These are phyloP conservation scores for Porodaedalea pini DNA, from an alignment of 1,284 basidiomycete species.

Conservation along the genomic window DNA sequence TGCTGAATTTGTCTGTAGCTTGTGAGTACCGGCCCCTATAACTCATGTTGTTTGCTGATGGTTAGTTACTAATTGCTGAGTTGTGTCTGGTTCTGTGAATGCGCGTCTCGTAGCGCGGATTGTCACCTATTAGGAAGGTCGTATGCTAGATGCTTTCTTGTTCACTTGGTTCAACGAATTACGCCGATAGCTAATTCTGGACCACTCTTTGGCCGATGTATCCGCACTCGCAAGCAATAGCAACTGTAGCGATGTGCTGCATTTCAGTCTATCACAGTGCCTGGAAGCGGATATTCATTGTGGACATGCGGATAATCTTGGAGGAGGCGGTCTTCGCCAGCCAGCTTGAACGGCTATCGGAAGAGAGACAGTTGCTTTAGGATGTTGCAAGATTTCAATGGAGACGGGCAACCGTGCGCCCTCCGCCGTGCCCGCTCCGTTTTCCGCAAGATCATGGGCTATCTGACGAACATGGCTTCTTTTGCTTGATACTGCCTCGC, in stretches of 20 bases:
- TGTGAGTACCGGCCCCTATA: background rate
- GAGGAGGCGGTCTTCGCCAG: background rate
- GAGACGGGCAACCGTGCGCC: no score
- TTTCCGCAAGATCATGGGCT: background rate
- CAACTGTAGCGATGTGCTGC: background rate
- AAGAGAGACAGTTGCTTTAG: background rate
- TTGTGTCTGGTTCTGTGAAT: background rate
- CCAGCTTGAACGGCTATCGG: background rate
- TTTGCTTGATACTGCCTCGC: background rate
- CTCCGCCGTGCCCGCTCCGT: no score
- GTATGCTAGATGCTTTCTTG: background rate
- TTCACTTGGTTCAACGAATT: background rate
- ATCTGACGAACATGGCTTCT: background rate
- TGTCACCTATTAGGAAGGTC: background rate
- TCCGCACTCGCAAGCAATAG: background rate
- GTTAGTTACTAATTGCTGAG: background rate
- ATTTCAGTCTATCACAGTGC: background rate
- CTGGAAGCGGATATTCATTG: background rate
- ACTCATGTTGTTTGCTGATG: background rate
- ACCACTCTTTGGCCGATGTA: background rate
- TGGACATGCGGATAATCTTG: background rate
- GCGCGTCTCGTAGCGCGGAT: background rate
- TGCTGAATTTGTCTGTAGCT: conserved; percentile 1
- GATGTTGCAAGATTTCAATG: background rate
- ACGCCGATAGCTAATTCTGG: background rate